A percentile compares a stretch with the other conserved stretches of the same genome.
Conservation (phyloP, 106 monocot genomes). For the Dioscorea dumetorum region DNA sequence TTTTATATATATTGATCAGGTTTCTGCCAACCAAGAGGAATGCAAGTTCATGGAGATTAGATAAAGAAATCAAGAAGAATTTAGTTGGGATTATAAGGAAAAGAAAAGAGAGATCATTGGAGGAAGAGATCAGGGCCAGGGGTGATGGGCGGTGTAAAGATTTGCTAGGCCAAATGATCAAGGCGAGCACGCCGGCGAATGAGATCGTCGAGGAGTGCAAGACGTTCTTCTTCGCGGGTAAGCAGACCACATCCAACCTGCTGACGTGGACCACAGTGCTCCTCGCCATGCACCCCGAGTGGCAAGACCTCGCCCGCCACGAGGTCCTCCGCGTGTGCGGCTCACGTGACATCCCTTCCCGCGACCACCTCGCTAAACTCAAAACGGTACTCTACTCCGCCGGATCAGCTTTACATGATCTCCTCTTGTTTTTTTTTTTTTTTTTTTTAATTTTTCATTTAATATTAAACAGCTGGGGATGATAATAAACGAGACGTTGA, state of each 20-base stretch:
- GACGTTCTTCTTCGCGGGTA: conserved; percentile 94
- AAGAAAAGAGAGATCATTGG: conserved; percentile 17
- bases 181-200: conserved; percentile 17
- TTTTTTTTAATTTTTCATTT: background rate
- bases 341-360: conserved; percentile 46
- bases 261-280: conserved; percentile 78
- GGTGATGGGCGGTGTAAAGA: conserved; percentile 28
- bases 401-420: no score
- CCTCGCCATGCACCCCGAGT: conserved; percentile 83
- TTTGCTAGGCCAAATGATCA: conserved; percentile 67
- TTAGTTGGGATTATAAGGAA: conserved; percentile 39
- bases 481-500: conserved; percentile 51
- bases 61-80: conserved; percentile 51
- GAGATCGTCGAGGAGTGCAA: conserved; percentile 94
- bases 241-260: conserved; percentile 83
- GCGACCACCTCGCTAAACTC: conserved; percentile 65
- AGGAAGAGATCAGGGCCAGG: background rate
- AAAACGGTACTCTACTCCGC: conserved; percentile 47
- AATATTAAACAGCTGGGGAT: conserved; percentile 45
- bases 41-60: conserved; percentile 50
- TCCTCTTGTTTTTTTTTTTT: background rate
- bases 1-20: conserved; percentile 15
- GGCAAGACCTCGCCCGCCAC: conserved; percentile 68
- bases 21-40: conserved; percentile 73
- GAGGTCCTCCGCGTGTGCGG: conserved; percentile 74